Percentiles rank a stretch among this genome's conserved stretches.
Evolutionary conservation across 176 grass and related monocot genomes (phyloP).

Genomic region (Rhynchospora breviuscula): DNA sequence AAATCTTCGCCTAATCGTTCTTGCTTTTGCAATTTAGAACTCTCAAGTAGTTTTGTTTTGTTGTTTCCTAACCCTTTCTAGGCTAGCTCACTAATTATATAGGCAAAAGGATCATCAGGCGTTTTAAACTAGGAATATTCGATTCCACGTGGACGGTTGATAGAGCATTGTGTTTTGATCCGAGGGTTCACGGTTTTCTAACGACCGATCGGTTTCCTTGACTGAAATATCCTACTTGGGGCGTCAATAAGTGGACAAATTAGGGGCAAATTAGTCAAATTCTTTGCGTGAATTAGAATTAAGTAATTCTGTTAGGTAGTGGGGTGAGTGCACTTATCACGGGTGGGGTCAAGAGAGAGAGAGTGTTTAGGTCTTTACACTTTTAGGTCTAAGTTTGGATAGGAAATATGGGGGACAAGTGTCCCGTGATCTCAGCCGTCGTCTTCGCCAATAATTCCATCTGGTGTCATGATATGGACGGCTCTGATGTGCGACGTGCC

Average conservation of each 20-base stretch:
- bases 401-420: neutral
- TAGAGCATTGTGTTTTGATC: neutral
- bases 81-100: neutral
- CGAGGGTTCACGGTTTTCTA: neutral
- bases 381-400: neutral
- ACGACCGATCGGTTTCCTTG: neutral
- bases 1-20: neutral
- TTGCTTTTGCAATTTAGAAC: neutral
- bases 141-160: slow-evolving; percentile 5
- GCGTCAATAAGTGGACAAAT: neutral
- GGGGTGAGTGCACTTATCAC: slow-evolving; percentile 14
- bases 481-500: neutral
- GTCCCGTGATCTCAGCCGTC: neutral
- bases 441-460: neutral
- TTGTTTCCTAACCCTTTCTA: neutral
- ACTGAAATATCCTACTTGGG: neutral
- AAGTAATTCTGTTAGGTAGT: neutral
- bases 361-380: neutral
- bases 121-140: neutral
- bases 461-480: neutral
- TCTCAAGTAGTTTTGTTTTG: too few relatives aligned
- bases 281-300: neutral
- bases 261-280: neutral
- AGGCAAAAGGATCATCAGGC: neutral
- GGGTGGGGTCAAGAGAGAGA: neutral